phyloP scores from a whole-genome alignment of 352 stramenopile genomes.

The Thalassiosira mediterranea region DNA sequence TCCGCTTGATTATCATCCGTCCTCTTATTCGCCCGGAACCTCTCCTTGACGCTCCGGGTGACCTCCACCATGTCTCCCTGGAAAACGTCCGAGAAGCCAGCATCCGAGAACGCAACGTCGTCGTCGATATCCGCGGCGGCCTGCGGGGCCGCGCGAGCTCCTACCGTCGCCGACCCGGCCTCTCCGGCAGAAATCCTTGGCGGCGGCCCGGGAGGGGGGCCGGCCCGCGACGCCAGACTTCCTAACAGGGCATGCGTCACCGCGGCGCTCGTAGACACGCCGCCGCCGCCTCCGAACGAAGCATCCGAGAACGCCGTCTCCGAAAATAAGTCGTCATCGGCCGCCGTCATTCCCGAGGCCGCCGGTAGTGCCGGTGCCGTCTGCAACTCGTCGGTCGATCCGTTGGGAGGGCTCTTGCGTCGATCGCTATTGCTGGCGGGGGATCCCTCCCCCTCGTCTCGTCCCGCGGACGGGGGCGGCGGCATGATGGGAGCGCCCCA shows the following conservation, averaged over 20 bases:
- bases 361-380: too few relatives aligned
- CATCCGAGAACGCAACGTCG: background rate
- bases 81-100: background rate
- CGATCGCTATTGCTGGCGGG: background rate
- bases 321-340: background rate
- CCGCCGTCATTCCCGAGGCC: background rate
- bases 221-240: too few relatives aligned
- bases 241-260: too few relatives aligned
- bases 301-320: background rate
- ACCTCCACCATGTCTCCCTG: background rate
- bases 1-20: too few relatives aligned
- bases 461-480: too few relatives aligned
- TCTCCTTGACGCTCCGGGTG: background rate
- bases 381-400: background rate
- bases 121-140: background rate
- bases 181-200: background rate
- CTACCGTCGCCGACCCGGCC: background rate
- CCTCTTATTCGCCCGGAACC: too few relatives aligned
- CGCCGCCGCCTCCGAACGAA: background rate
- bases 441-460: background rate
- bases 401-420: background rate
- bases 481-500: background rate
- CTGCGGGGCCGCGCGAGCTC: background rate
- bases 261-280: background rate
- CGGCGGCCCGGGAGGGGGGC: too few relatives aligned